Percentiles rank a stretch among this genome's conserved stretches.
Evolutionary conservation across 345 rosid genomes (phyloP).

Genomic region (Corchorus olitorius): DNA sequence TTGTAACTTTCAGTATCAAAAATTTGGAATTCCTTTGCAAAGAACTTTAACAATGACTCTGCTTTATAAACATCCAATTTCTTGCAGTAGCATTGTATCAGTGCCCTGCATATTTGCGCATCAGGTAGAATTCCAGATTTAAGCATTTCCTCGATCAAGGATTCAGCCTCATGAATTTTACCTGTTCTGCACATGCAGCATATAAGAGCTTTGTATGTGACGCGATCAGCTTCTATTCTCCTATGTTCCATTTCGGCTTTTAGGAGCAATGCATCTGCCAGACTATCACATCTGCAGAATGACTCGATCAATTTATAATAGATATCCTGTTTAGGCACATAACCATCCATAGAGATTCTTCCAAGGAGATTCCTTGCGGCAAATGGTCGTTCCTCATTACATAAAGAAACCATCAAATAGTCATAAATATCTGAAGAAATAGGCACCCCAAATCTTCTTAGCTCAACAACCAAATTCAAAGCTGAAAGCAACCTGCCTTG

Average conservation of each 20-base stretch:
- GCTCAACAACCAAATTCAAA: conserved; percentile 71
- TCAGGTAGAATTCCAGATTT: conserved; percentile 54
- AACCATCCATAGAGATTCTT: conserved; percentile 46
- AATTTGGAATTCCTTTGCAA: conserved; percentile 59
- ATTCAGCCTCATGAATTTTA: conserved; percentile 51
- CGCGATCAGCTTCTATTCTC: conserved; percentile 31
- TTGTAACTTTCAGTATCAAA: conserved; percentile 63
- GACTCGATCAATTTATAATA: conserved; percentile 57
- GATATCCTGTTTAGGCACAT: conserved; percentile 40
- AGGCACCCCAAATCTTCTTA: conserved; percentile 50
- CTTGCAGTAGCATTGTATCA: conserved; percentile 60
- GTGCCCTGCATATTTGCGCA: conserved; percentile 49
- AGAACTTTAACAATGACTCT: conserved; percentile 50
- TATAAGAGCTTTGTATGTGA: conserved; percentile 56
- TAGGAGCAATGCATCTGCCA: conserved; percentile 53
- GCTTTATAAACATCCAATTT: conserved; percentile 55
- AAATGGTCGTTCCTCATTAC: conserved; percentile 69
- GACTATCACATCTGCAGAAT: conserved; percentile 44
- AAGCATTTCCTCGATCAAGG: conserved; percentile 67
- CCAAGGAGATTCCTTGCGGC: conserved; percentile 77
- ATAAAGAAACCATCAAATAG: conserved; percentile 54
- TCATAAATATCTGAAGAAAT: conserved; percentile 53
- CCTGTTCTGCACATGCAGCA: conserved; percentile 54
- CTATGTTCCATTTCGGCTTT: conserved; percentile 51
- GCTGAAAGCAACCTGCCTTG: conserved; percentile 68